Evolutionary conservation across 805 yeast genomes (phyloP), one percentile per base, ranked within the genome.

Genomic region (Myxozyma udenii): DNA sequence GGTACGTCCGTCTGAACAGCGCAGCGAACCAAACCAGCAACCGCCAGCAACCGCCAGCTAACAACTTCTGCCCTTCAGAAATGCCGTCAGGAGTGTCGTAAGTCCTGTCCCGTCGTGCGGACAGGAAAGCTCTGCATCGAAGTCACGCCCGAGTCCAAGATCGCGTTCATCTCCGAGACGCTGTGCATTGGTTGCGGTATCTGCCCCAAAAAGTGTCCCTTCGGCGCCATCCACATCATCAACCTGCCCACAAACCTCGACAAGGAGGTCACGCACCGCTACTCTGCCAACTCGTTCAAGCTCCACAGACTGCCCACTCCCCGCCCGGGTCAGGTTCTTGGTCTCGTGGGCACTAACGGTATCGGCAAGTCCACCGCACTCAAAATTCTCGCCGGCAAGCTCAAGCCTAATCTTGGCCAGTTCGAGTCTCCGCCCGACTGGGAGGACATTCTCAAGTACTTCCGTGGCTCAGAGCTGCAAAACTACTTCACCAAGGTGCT

Each of bases 271-370:
- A 89, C 98, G 35, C 98, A 93, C 72, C 83, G 98, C 76, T 93
- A 93, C 72, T 87, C 96, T 44, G 98, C 98, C 49, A 93, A 93
- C 72, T 87, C 96, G 50, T 93, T 93, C 82, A 93, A 93, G 72
- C 79, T 93, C 66, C 98, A 93, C 71, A 81, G 98, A 71, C 78
- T 93, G 65, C 98, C 98, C 23, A 90, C 95, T 51, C 98, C 98
- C 58, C 86, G 98, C 74, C 98, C 98, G 1, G 98, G 98, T 55
- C 98, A 93, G 74, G 98, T 93, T 26, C 77, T 93, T 60, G 98
- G 98, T 62, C 79, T 93, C 62, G 98, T 93, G 46, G 98, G 98
- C 66, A 87, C 97, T 55, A 93, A 93, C 76, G 98, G 98, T 89
- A 93, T 93, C 67, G 98, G 98, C 66, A 93, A 93, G 70, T 86